phyloP scores from a whole-genome alignment of 2,329 filamentous ascomycete species.

The Nannizzia gypsea region DNA sequence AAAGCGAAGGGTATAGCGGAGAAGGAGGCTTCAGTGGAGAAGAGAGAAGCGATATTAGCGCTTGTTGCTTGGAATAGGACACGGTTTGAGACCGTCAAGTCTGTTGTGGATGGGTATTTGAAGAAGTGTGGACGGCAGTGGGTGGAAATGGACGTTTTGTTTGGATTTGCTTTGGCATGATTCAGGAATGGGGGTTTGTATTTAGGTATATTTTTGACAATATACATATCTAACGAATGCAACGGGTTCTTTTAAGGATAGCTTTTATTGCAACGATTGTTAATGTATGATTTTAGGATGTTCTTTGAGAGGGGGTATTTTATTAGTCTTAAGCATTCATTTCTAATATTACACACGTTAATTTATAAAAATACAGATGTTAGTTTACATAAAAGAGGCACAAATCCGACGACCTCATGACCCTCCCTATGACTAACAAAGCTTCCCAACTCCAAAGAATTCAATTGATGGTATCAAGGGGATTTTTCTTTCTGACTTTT shows the following conservation, averaged over 20 bases:
- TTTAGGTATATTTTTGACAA: too few relatives aligned
- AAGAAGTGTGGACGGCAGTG: conserved; percentile 84
- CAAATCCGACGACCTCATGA: too few relatives aligned
- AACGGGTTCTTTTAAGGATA: too few relatives aligned
- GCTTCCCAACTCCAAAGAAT: too few relatives aligned
- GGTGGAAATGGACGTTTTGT: conserved; percentile 87
- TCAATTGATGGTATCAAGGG: too few relatives aligned
- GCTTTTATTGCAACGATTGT: not conserved
- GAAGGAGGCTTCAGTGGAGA: conserved; percentile 40
- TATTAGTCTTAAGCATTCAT: too few relatives aligned
- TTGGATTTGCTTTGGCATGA: conserved; percentile 44
- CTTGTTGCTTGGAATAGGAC: conserved; percentile 72
- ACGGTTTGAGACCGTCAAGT: conserved; percentile 64
- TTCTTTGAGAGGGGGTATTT: not conserved
- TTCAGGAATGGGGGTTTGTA: too few relatives aligned
- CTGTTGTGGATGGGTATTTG: conserved; percentile 68
- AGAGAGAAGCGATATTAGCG: conserved; percentile 54
- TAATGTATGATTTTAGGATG: conserved; percentile 3
- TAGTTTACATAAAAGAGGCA: too few relatives aligned
- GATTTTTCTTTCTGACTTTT: too few relatives aligned
- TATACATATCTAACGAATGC: too few relatives aligned
- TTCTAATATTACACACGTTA: not conserved
- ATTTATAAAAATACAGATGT: too few relatives aligned
- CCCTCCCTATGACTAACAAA: too few relatives aligned
- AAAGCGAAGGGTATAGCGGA: conserved; percentile 51